Base-by-base conservation (phyloP, 2,329 filamentous ascomycete genomes). In the Apiospora aurea region DNA sequence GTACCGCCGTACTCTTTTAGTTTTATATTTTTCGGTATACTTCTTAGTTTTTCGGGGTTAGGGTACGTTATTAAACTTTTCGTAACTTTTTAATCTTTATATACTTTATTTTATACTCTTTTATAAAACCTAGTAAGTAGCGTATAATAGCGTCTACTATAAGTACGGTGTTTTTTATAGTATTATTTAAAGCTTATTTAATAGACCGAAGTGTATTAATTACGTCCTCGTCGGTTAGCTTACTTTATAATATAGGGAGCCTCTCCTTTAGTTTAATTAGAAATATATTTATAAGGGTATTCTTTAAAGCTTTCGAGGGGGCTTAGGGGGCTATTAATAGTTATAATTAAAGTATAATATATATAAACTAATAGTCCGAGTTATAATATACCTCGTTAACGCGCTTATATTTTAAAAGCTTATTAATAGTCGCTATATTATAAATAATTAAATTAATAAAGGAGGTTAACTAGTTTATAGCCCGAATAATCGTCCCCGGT, bases 401-500 rank as follows among this genome's bases (percentile, higher is more conserved):
- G 3, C 7, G 18, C 16, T 8, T 21, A 21, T 47, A 47, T 47
- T 47, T 47, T 7, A 47, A 0, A 6, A 47, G 6, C 2, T 6
- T 21, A 6, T 5, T 21, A 21, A 21, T 5, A 7, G 5, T 8
- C 1, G 8, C 1, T 8, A 2, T n/a, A 8, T 47, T 21, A 21
- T 47, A 49, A n/a, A n/a, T 49, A n/a, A 11, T 11, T 49, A 49
- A 10, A 3, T 49, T 49, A 49, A 49, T 49, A 47, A 21, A 7
- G 8, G 8, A 47, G 16, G 16, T 2, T 0, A 2, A 47, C 1
- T 6, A 0, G 8, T 21, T 7, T 21, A 21, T 1, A 1, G 21
- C 16, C 1, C 7, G 4, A 2, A 2, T 47, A 21, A 21, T 5
- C 3, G 5, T 47, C 8, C 4, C 18, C 6, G 8, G 18, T 49